These are phyloP conservation scores for Beta lomatogona DNA, from an alignment of 179 eudicot species.

Conservation along the genomic window DNA sequence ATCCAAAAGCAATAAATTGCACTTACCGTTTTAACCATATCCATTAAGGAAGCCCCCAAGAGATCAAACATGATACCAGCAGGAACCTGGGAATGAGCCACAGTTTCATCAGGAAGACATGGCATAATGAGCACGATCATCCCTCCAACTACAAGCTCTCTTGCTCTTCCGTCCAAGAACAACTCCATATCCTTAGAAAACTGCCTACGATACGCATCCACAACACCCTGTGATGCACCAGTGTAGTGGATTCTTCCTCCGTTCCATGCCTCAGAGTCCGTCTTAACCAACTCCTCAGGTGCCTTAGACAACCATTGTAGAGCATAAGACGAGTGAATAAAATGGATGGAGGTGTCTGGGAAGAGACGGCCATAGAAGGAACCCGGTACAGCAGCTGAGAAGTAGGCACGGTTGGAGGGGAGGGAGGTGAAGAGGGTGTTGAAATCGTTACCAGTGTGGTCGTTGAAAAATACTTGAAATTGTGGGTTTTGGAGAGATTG, in stretches of 20 bases:
- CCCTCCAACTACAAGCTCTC: slow-evolving; percentile 6
- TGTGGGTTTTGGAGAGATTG: not conserved
- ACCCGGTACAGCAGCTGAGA: slow-evolving; percentile 2
- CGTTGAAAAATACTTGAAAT: slow-evolving; percentile 7
- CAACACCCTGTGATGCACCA: not conserved
- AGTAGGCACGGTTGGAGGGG: not conserved
- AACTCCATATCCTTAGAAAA: slow-evolving; percentile 7
- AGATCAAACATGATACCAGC: not conserved
- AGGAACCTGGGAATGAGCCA: slow-evolving; percentile 6
- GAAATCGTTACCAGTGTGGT: not conserved
- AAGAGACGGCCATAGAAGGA: slow-evolving; percentile 6
- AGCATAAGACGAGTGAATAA: not conserved
- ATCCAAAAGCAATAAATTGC: not conserved
- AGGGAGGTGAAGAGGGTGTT: slow-evolving; percentile 13
- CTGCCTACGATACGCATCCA: slow-evolving; percentile 3
- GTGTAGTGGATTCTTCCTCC: slow-evolving; percentile 5
- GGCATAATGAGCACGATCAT: slow-evolving; percentile 14
- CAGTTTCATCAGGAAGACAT: not conserved
- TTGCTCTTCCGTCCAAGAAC: slow-evolving; percentile 6
- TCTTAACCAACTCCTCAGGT: not conserved
- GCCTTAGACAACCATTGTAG: not conserved
- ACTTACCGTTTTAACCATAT: not conserved
- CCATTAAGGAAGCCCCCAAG: not conserved
- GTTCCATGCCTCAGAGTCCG: slow-evolving; percentile 7
- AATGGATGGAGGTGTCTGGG: slow-evolving; percentile 1